Evolutionary conservation across 306 rosid genomes (phyloP).

Genomic region (Quercus berberidifolia): DNA sequence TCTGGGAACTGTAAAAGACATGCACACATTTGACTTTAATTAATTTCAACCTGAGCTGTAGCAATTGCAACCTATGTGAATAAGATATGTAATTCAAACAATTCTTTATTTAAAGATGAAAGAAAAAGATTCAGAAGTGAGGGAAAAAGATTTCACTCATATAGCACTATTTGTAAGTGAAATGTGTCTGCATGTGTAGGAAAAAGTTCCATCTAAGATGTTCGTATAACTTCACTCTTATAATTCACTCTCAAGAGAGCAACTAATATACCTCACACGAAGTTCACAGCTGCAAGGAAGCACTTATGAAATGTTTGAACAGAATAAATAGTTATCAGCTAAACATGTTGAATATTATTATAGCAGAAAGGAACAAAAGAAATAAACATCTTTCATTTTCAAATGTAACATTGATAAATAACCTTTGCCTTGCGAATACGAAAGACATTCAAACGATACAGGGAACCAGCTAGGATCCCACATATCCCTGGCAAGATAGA

Average conservation of each 20-base stretch:
- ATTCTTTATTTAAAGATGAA: neutral
- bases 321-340: neutral
- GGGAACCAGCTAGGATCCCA: constrained; percentile 89
- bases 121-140: neutral
- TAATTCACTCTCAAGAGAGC: neutral
- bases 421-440: constrained; percentile 93
- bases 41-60: constrained; percentile 14
- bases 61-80: constrained; percentile 16
- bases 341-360: constrained; percentile 1
- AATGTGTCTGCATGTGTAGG: neutral
- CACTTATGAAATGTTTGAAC: neutral
- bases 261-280: neutral
- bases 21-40: constrained; percentile 15
- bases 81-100: neutral
- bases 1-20: constrained; percentile 63
- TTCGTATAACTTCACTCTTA: neutral
- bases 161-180: neutral
- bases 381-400: neutral
- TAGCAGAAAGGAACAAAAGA: constrained; percentile 1
- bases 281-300: constrained; percentile 5
- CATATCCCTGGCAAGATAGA: constrained; percentile 90
- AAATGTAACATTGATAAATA: constrained; percentile 9
- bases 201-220: neutral
- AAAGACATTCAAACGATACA: constrained; percentile 80
- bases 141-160: neutral